Base-by-base conservation (phyloP, 345 rosid species). In the Melaleuca quinquenervia region DNA sequence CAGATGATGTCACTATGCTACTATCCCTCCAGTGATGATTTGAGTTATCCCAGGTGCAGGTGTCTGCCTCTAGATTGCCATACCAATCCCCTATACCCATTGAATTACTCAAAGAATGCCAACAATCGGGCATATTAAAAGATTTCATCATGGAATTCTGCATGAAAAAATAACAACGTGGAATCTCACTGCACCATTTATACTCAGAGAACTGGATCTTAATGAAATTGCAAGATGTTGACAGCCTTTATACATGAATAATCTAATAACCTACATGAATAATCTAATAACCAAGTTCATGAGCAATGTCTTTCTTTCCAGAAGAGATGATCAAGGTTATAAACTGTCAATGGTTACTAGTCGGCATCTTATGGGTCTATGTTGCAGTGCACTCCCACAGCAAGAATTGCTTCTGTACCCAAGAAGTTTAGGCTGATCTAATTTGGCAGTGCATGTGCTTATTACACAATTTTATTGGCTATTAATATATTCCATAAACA, bases 141-240 rank as follows among this genome's bases (percentile, higher is more conserved):
- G 92, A 91, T 88, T 91, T 86, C 89, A 92, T 90, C 82, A 92
- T 70, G 29, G 85, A 88, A 56, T 96, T 96, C 98, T 94, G 91
- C 84, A 89, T 84, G 52, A 10, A 52, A 74, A 27, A 83, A 82
- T 51, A 24, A 82, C 45, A 22, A 52, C 45, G 15, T 76, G 83
- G 29, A 58, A 70, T 52, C 78, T 41, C 44, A 36, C 83, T 64
- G 83, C 74, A 84, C 84, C 88, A 52, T 82, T 82, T 52, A 36
- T 48, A 74, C 82, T 52, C 51, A 41, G 84, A 80, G 49, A 29
- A 85, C 27, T 82, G 83, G 15, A 82, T 60, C n/a, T 82, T 85
- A 50, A 82, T 41, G 45, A 52, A 29, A 82, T 15, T 82, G 84
- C 78, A 70, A 32, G 45, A 70, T 70, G 16, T 70, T 5, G 13